Evolutionary conservation across 768 basidiomycete genomes (phyloP).

Genomic region (Cystobasidium ongulense): DNA sequence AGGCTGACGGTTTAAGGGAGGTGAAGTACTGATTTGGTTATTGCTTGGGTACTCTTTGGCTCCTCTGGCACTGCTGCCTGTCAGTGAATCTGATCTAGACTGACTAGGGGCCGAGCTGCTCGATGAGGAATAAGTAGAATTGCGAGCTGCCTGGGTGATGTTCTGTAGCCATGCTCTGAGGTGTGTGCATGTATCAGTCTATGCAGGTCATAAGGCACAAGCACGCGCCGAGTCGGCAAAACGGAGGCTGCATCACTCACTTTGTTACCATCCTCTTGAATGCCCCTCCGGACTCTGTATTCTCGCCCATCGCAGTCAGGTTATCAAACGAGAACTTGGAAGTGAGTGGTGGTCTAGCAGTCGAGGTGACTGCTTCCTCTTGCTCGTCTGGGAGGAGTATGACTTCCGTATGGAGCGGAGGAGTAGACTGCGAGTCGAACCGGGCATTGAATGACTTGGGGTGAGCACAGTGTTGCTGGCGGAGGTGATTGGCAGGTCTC

Average conservation of each 20-base stretch:
- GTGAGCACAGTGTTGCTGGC: background rate
- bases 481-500: background rate
- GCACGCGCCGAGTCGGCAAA: background rate
- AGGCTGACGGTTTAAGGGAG: background rate
- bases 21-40: too few species aligned
- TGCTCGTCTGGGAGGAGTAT: background rate
- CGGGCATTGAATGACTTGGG: background rate
- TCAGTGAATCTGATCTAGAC: background rate
- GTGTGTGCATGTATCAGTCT: background rate
- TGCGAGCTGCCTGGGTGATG: constrained; percentile 2
- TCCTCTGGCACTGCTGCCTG: background rate
- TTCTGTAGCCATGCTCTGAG: constrained; percentile 7
- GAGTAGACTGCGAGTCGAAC: background rate
- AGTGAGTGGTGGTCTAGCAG: background rate
- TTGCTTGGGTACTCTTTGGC: too few species aligned
- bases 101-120: background rate
- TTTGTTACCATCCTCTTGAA: constrained; percentile 4
- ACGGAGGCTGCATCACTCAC: background rate
- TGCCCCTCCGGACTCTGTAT: background rate
- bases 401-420: background rate
- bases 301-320: background rate
- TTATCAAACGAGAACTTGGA: constrained; percentile 5
- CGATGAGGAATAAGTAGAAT: background rate
- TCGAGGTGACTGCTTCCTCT: background rate
- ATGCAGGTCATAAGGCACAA: background rate